Evolutionary conservation across 352 stramenopile genomes (phyloP), one percentile per base, ranked within the genome.

Genomic region (Discostella stelligera): DNA sequence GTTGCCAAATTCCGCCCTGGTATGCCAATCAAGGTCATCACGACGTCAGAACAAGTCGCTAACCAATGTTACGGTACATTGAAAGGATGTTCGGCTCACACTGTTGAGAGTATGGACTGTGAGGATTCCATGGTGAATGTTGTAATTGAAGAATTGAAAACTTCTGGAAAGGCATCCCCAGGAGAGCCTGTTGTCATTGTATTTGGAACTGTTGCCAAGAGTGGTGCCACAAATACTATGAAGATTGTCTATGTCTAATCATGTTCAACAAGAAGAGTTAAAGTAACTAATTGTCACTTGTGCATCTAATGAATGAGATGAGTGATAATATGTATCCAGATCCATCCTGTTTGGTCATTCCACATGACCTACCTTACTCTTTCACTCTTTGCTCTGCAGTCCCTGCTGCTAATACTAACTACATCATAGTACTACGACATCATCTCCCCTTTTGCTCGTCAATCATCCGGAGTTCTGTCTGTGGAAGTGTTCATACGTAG

Each of bases 1-100:
- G 93, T 99, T 52, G 90, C 96, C 68, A 98, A 98, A 83, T 99
- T 98, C 90, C 84, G 86, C 50, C 83, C 89, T 21, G 74, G 82
- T 55, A 79, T 89, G 59, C 86, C 85, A 10, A 73, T 94, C 48
- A 79, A 82, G 66, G 85, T 91, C 23, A 74, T 93, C 18, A 90
- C 82, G 1, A 82, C 63, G 2, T 83, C 62, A 14, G 54, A 69
- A 37, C 77, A 80, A 65, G 85, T 90, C 16, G 89, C 86, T 16
- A 79, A 82, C 27, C 89, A 94, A 75, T 83, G 63, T 52, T 89
- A 78, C 74, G 87, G 87, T 77, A 74, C 84, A 54, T 64, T 91
- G 65, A 90, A 90, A 71, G 85, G 83, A 74, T 89, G 80, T 61
- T 71, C 77, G 37, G 73, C 78, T 32, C 37, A 80, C 27, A 67